Conservation (phyloP, 164 flowering plant genomes). For the Malania oleifera region DNA sequence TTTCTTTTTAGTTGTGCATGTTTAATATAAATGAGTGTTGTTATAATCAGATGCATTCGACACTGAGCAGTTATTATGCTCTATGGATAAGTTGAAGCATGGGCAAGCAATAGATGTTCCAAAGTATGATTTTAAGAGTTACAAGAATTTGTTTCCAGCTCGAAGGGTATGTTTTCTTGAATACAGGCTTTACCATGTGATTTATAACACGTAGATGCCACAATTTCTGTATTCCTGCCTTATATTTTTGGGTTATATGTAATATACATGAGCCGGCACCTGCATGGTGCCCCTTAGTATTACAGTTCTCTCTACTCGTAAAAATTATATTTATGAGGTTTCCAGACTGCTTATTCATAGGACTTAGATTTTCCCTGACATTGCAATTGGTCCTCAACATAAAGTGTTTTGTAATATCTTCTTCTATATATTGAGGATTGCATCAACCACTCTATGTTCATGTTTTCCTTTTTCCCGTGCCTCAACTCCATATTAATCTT, state of each 20-base stretch:
- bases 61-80: slow-evolving; percentile 61
- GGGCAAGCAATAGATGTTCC: slow-evolving; percentile 88
- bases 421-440: too few species aligned
- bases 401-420: too few species aligned
- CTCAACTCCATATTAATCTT: too few species aligned
- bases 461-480: too few species aligned
- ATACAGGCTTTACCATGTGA: background rate
- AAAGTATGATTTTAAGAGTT: slow-evolving; percentile 85
- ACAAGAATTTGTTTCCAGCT: slow-evolving; percentile 59
- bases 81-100: slow-evolving; percentile 68
- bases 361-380: too few species aligned
- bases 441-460: too few species aligned
- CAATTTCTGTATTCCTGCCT: background rate
- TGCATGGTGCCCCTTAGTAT: too few species aligned
- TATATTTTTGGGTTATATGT: background rate
- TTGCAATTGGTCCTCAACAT: too few species aligned
- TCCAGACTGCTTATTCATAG: too few species aligned
- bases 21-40: background rate
- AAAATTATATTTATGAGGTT: too few species aligned
- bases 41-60: slow-evolving; percentile 82
- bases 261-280: too few species aligned
- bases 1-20: background rate
- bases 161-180: slow-evolving; percentile 55
- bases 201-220: background rate
- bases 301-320: too few species aligned